A percentile compares a stretch with the other conserved stretches of the same genome.
These are phyloP conservation scores for Penicillium palitans DNA, from an alignment of 2,329 filamentous ascomycete genomes.

Conservation along the genomic window DNA sequence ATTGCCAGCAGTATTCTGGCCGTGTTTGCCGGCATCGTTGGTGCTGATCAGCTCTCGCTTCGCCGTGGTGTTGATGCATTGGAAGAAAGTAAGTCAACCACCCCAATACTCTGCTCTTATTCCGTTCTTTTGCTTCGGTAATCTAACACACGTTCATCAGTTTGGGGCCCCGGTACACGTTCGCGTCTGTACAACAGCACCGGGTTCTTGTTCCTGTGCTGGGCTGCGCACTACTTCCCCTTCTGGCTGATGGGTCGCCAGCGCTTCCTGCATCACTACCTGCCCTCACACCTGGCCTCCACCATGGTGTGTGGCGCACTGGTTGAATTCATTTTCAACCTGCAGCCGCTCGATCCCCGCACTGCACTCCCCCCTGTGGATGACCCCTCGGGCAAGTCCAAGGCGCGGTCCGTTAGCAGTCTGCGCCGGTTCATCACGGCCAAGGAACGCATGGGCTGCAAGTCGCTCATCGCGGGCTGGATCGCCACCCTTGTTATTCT, in stretches of 20 bases:
- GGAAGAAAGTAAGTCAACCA: slow-evolving; percentile 76
- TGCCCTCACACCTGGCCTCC: slow-evolving; percentile 90
- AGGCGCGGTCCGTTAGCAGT: slow-evolving; percentile 40
- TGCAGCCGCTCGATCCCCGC: slow-evolving; percentile 61
- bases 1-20: slow-evolving; percentile 87
- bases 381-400: slow-evolving; percentile 43
- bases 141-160: slow-evolving; percentile 28
- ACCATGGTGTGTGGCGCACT: slow-evolving; percentile 86
- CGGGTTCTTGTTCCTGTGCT: slow-evolving; percentile 97
- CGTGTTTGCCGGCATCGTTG: slow-evolving; percentile 87
- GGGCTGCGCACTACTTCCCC: slow-evolving; percentile 95
- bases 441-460: slow-evolving; percentile 74
- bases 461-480: slow-evolving; percentile 78
- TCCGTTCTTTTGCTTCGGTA: background rate
- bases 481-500: slow-evolving; percentile 72
- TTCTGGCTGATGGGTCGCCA: slow-evolving; percentile 99
- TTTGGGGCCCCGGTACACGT: slow-evolving; percentile 68
- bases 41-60: slow-evolving; percentile 89
- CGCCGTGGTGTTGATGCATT: slow-evolving; percentile 90
- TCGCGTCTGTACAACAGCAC: slow-evolving; percentile 97
- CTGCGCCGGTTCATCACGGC: slow-evolving; percentile 67
- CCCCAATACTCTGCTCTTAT: background rate
- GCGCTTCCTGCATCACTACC: slow-evolving; percentile 96
- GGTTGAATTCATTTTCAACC: slow-evolving; percentile 93
- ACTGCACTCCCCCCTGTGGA: slow-evolving; percentile 52